Evolutionary conservation across 2,329 filamentous ascomycete genomes (phyloP).

Genomic region (Pseudopyricularia cyperi): DNA sequence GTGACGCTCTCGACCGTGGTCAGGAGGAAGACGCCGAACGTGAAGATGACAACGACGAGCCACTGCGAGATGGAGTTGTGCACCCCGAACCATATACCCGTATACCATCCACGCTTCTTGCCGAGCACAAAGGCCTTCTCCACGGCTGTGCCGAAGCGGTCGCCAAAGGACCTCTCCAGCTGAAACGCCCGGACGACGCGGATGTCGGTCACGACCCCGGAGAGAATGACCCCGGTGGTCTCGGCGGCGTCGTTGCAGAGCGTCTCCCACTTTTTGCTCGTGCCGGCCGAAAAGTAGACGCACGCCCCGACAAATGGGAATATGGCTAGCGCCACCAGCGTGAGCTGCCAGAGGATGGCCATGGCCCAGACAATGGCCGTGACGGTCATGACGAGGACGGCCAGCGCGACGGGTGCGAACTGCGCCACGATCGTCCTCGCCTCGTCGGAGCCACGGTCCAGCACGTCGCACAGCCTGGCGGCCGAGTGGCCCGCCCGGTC

Average conservation of each 20-base stretch:
- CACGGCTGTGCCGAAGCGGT: constrained; percentile 44
- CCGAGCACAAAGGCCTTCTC: constrained; percentile 45
- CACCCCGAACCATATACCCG: constrained; percentile 64
- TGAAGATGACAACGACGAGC: constrained; percentile 69
- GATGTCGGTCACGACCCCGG: constrained; percentile 68
- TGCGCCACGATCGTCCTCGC: constrained; percentile 72
- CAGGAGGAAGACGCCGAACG: constrained; percentile 60
- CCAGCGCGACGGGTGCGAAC: constrained; percentile 59
- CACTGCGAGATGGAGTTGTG: constrained; percentile 61
- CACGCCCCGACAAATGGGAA: constrained; percentile 59
- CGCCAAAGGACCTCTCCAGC: constrained; percentile 57
- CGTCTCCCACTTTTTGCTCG: constrained; percentile 61
- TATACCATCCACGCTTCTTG: constrained; percentile 49
- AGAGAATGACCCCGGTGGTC: constrained; percentile 47
- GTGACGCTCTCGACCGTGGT: constrained; percentile 27
- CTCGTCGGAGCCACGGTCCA: constrained; percentile 77
- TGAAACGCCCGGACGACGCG: constrained; percentile 64
- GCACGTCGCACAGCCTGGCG: constrained; percentile 50
- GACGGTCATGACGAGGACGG: constrained; percentile 51
- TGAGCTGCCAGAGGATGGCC: constrained; percentile 64
- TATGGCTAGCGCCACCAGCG: constrained; percentile 59
- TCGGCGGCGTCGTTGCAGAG: constrained; percentile 51
- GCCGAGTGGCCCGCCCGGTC: constrained; percentile 50
- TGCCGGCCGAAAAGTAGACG: constrained; percentile 49
- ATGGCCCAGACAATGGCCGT: constrained; percentile 67